Evolutionary conservation across 2,329 filamentous ascomycete species (phyloP).

Genomic region (Venturia carpophila): DNA sequence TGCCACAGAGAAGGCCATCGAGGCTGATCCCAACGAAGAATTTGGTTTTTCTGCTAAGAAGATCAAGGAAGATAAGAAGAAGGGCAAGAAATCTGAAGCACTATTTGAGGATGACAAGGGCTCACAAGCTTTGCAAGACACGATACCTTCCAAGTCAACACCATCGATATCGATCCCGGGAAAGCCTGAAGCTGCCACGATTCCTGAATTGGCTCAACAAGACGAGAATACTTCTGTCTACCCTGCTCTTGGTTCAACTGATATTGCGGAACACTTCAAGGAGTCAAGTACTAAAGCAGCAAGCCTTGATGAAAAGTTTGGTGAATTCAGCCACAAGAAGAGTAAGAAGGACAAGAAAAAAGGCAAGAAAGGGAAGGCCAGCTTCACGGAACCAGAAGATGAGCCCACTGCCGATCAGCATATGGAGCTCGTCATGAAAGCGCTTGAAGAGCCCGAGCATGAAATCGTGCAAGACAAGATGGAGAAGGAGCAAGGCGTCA

Average conservation of each 20-base stretch:
- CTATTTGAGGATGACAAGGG: not conserved
- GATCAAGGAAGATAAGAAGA: slow-evolving; percentile 13
- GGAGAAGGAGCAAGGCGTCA: not conserved
- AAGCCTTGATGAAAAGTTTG: slow-evolving; percentile 15
- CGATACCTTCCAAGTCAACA: not conserved
- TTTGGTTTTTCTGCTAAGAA: not conserved
- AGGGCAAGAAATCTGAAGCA: slow-evolving; percentile 14
- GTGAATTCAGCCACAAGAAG: not conserved
- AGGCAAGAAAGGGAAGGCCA: slow-evolving; percentile 10
- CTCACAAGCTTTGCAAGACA: not conserved
- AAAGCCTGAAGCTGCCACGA: not conserved
- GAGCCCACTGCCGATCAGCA: not conserved
- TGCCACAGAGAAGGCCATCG: not conserved
- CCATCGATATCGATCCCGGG: not conserved
- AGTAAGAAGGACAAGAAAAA: slow-evolving; percentile 15
- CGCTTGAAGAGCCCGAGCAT: not conserved
- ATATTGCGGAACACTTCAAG: not conserved
- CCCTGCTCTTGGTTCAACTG: not conserved
- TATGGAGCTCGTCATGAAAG: not conserved
- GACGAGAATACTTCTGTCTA: not conserved
- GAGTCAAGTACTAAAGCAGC: not conserved
- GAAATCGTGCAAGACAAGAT: not conserved
- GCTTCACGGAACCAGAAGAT: not conserved
- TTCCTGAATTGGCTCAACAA: not conserved
- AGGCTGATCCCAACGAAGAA: slow-evolving; percentile 9